Base-by-base conservation (phyloP, 805 yeast species). In the Myxozyma neotropica region DNA sequence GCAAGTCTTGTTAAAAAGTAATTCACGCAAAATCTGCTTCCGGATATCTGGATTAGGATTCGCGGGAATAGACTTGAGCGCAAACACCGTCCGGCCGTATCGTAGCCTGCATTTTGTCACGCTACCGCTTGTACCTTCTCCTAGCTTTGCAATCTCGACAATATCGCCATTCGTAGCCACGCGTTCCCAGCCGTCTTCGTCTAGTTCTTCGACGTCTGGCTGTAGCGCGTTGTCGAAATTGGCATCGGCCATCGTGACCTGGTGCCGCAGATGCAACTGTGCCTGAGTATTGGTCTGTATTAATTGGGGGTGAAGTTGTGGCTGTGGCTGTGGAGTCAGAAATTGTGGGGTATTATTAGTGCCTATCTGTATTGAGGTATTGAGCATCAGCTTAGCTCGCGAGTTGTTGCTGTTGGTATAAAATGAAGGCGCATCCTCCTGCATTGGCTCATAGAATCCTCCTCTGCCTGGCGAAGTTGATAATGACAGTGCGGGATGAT, bases 101-200 rank as follows among this genome's bases (percentile, higher is more conserved):
- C 76, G 77, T 53, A 93, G 76, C 58, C 77, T 76, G 73, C 98
- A 93, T 71, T 89, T 86, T 21, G 86, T 80, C 10, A 93, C 99
- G 10, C 89, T 81, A 0, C 98, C 99, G 15, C 97, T 96, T 36
- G 89, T 86, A 17, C 99, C 99, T 75, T 94, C 98, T 19, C 99
- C 99, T 23, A 93, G 73, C 29, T 83, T 80, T 21, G 84, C 85
- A 39, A 92, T 64, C 55, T 89, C 90, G 6, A 81, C 76, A 38
- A 94, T 88, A 46, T 83, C 81, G 51, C 83, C 82, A 29, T 82
- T 78, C 7, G 50, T 39, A 13, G 87, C 84, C 1, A 85, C 75
- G 2, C 73, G 67, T 64, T 83, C 81, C 97, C 97, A 92, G 53
- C 85, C 90, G 15, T 82, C 83, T 51, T 88, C 90, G 27, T 85